Percentiles rank a stretch among this genome's conserved stretches.
Conservation (phyloP, 768 basidiomycete genomes). For the Mycena pura region DNA sequence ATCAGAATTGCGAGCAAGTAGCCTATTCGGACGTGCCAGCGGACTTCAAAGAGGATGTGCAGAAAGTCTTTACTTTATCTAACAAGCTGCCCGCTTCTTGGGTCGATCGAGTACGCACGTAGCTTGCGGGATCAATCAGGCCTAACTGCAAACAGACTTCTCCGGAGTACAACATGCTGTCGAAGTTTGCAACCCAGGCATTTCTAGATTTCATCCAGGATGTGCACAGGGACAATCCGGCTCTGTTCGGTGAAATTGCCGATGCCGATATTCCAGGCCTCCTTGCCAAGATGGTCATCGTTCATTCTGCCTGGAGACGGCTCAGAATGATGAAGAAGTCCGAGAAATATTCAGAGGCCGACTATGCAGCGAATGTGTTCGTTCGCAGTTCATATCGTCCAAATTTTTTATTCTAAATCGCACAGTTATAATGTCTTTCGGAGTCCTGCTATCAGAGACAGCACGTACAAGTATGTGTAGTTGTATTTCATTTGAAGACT, state of each 20-base stretch:
- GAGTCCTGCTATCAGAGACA: constrained; percentile 48
- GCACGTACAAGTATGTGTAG: constrained; percentile 48
- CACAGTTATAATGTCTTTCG: constrained; percentile 57
- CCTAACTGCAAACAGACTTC: constrained; percentile 30
- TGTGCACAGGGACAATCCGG: constrained; percentile 38
- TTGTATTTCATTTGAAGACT: constrained; percentile 2
- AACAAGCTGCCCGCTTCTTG: constrained; percentile 46
- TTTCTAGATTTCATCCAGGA: constrained; percentile 41
- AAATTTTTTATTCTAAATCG: neutral
- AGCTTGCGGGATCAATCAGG: neutral
- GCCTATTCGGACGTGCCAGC: constrained; percentile 50
- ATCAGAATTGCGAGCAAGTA: constrained; percentile 58
- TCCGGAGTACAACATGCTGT: constrained; percentile 32
- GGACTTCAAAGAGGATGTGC: constrained; percentile 47
- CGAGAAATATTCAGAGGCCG: constrained; percentile 60
- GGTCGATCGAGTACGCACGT: constrained; percentile 45
- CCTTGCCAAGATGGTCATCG: constrained; percentile 46
- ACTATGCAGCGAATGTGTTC: constrained; percentile 62
- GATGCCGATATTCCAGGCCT: constrained; percentile 28
- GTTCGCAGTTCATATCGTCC: constrained; percentile 21
- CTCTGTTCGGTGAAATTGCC: constrained; percentile 44
- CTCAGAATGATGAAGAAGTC: constrained; percentile 50
- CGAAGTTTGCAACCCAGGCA: constrained; percentile 27
- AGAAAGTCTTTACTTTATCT: constrained; percentile 30
- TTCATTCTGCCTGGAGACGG: constrained; percentile 53